These are phyloP conservation scores for Fusarium bulbicola DNA, from an alignment of 2,329 filamentous ascomycete species.

Conservation along the genomic window DNA sequence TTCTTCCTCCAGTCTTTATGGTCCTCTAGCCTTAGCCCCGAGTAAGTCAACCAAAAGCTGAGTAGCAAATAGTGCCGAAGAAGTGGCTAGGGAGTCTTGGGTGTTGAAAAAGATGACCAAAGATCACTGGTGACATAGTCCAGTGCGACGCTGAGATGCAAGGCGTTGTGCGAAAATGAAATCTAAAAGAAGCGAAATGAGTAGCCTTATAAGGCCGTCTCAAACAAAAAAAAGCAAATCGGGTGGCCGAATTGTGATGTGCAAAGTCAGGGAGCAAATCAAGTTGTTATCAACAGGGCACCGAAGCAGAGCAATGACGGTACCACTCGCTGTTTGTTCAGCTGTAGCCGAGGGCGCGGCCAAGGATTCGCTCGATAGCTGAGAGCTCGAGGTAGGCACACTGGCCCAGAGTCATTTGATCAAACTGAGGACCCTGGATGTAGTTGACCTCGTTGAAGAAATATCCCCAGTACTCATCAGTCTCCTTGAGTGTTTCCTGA, in stretches of 20 bases:
- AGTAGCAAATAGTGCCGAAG: conserved; percentile 1
- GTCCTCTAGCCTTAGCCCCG: conserved; percentile 28
- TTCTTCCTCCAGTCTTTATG: conserved; percentile 14
- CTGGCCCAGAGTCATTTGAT: conserved; percentile 58
- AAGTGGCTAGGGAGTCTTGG: conserved; percentile 8
- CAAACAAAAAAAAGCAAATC: neutral
- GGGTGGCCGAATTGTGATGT: neutral
- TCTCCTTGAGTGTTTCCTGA: conserved; percentile 44
- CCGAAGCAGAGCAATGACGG: neutral
- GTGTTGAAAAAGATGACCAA: conserved; percentile 7
- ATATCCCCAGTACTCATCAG: conserved; percentile 61
- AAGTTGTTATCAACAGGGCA: neutral
- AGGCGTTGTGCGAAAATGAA: conserved; percentile 5
- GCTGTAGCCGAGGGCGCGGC: conserved; percentile 48
- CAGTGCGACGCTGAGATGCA: neutral
- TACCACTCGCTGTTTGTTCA: neutral
- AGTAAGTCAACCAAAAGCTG: conserved; percentile 27
- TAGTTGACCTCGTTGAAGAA: conserved; percentile 60
- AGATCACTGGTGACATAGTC: neutral
- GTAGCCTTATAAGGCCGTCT: neutral
- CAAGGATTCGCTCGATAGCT: conserved; percentile 60
- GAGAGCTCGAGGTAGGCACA: conserved; percentile 58
- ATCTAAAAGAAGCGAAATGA: neutral
- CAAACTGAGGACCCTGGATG: conserved; percentile 53
- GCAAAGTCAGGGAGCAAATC: neutral